A percentile compares a stretch with the other conserved stretches of the same genome.
Evolutionary conservation across 768 basidiomycete genomes (phyloP).

Genomic region (Leccinum truebloodii): DNA sequence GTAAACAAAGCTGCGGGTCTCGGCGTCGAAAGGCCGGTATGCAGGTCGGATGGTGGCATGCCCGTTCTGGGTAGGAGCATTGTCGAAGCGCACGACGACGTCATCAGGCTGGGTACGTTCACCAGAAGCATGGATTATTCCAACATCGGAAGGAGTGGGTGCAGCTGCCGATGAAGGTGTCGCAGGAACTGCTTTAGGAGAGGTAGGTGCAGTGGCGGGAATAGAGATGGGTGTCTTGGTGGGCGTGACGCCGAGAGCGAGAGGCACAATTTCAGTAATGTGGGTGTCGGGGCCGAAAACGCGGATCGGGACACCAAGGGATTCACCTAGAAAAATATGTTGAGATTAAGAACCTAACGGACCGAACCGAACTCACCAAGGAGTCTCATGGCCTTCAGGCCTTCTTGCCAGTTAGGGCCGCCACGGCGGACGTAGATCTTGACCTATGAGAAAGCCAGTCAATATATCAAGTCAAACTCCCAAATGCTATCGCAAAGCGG

Average conservation of each 20-base stretch:
- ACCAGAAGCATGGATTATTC: constrained; percentile 74
- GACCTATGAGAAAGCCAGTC: constrained; percentile 57
- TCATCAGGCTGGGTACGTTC: constrained; percentile 84
- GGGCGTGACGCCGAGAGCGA: constrained; percentile 81
- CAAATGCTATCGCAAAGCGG: neutral
- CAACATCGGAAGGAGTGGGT: constrained; percentile 51
- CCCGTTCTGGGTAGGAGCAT: constrained; percentile 27
- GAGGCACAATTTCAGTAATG: constrained; percentile 97
- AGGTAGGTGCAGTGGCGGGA: constrained; percentile 50
- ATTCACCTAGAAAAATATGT: constrained; percentile 54
- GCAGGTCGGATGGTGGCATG: constrained; percentile 58
- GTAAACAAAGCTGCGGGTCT: constrained; percentile 96
- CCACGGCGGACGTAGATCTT: constrained; percentile 97
- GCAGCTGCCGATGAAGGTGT: constrained; percentile 37
- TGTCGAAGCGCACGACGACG: constrained; percentile 87
- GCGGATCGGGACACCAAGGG: constrained; percentile 93
- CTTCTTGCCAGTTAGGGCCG: constrained; percentile 99
- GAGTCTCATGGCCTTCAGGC: constrained; percentile 96
- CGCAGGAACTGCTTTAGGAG: constrained; percentile 31
- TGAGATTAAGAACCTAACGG: neutral
- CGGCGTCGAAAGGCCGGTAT: constrained; percentile 90
- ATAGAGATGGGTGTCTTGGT: constrained; percentile 36
- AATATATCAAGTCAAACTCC: neutral
- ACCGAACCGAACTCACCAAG: constrained; percentile 48
- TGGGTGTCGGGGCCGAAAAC: constrained; percentile 98